Base-by-base conservation (phyloP, 1,139 yeast genomes). In the Suhomyces panamericanus region DNA sequence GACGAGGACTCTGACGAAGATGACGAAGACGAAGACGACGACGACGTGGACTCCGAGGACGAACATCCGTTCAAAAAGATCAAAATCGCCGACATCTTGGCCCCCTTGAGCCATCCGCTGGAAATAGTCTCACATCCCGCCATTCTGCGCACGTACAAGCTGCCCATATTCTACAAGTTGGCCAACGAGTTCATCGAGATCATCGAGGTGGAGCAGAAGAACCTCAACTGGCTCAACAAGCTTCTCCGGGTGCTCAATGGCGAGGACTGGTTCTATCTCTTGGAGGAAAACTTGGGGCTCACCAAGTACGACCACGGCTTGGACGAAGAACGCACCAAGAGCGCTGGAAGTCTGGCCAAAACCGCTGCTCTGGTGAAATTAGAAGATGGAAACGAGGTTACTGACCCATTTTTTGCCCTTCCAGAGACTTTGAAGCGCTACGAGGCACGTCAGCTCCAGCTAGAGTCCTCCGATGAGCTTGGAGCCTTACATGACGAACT, bases 171-270 rank as follows among this genome's bases (percentile, higher is more conserved):
- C 75, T 51, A 72, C 66, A 55, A 75, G 69, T 63, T 91, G 53
- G 86, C 96, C 0, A 68, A 69, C 32, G 88, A 89, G 51, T 81
- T 93, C 32, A 80, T 91, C 35, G 85, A 85, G 44, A 70, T 85
- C 49, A 85, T 93, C 44, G 91, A 87, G 58, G 77, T 80, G 37
- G 98, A 91, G 59, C 96, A 89, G 58, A 74, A 77, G 31, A 85
- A 83, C 36, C 85, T 87, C 17, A 81, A 84, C 48, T 80, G 83
- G 63, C 72, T 90, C 48, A 79, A 86, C 41, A 80, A 81, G 54
- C 69, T 91, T 39, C 75, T 91, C 65, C 88, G 85, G 51, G 83
- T 87, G 1, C 81, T 91, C 58, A 73, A 90, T 43, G 96, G 97
- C 10, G 97, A 91, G 58, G 93, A 88, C 62, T 87, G 96, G 59